Evolutionary conservation across 352 stramenopile species (phyloP), one percentile per base, ranked within the genome.

Genomic region (Phytophthora podocarpi): DNA sequence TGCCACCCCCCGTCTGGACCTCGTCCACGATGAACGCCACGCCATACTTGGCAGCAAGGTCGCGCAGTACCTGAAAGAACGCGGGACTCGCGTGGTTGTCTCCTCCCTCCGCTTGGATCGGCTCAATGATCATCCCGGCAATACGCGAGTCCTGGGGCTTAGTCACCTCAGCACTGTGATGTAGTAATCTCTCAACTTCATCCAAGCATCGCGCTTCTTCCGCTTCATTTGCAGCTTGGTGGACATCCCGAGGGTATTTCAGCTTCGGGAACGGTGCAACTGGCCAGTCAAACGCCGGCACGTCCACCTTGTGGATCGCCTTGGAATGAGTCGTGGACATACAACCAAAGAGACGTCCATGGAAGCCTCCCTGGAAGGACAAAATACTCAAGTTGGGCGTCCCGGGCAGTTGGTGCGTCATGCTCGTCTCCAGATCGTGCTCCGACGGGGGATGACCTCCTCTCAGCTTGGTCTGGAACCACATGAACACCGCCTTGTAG

Each of bases 401-500:
- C 13, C 85, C 85, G 0, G 85, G 85, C 18, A 81, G 27, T 24
- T 85, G 77, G 62, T 95, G 80, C 36, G 65, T 60, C 83, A 95
- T 95, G 16, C 70, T 87, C 24, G 65, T 86, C 49, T 89, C 79
- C 8, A 95, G 48, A 16, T 95, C 85, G 43, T 76, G 67, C 15
- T 74, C 58, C 2, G 82, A 88, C 2, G 85, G 85, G 5, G 82
- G 74, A 8, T 60, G 55, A 16, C 85, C 83, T 16, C 81, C 81
- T 54, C 85, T 71, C 32, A 78, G 32, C 59, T 89, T 89, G 42
- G 78, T 92, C 63, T 90, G 83, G 56, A 92, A 89, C 85, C 85
- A 95, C 48, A 95, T 93, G 62, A 95, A 95, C n/a, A 88, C 85
- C 13, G 83, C 82, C 50, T 95, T 95, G 75, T 89, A 95, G 8